Evolutionary conservation across 108 stramenopile species (phyloP).

Genomic region (Pseudonitzschia multiseries): DNA sequence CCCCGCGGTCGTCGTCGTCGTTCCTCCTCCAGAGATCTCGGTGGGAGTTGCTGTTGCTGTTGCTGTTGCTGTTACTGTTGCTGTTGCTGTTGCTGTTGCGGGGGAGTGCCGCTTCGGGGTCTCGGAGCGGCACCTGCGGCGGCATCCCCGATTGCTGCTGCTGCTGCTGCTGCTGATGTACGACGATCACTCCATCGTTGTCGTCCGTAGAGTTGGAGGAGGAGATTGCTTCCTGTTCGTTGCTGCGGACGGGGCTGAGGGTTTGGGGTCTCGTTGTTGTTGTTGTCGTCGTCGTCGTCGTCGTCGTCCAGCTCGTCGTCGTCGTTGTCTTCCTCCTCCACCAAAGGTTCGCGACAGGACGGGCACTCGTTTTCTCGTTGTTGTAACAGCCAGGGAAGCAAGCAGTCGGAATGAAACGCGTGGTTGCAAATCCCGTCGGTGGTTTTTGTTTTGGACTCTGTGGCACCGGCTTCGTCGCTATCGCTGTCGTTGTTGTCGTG

Average conservation of each 20-base stretch:
- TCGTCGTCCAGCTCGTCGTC: background rate
- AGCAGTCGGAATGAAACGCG: slow-evolving; percentile 42
- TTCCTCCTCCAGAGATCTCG: no score
- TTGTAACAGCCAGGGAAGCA: slow-evolving; percentile 34
- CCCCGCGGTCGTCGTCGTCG: no score
- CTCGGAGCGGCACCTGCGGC: background rate
- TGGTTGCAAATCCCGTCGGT: slow-evolving; percentile 22
- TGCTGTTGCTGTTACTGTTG: background rate
- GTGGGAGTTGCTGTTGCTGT: no score
- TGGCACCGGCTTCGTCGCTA: background rate
- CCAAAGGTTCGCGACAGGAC: slow-evolving; percentile 27
- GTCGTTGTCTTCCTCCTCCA: slow-evolving; percentile 4
- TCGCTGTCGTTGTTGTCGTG: no score
- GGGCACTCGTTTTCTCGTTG: slow-evolving; percentile 45
- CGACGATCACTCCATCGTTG: no score
- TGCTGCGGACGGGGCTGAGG: background rate
- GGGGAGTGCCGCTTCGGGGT: background rate
- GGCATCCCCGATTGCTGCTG: no score
- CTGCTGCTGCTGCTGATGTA: no score
- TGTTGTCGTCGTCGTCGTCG: slow-evolving; percentile 8
- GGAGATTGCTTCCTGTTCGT: background rate
- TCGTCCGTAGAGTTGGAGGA: no score
- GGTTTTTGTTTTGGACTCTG: background rate
- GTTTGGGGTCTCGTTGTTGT: background rate
- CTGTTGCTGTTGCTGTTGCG: background rate